Percentiles rank a stretch among this genome's conserved stretches.
Conservation (phyloP, 2,329 filamentous ascomycete species). For the Graphilbum ipis-grandicollis region DNA sequence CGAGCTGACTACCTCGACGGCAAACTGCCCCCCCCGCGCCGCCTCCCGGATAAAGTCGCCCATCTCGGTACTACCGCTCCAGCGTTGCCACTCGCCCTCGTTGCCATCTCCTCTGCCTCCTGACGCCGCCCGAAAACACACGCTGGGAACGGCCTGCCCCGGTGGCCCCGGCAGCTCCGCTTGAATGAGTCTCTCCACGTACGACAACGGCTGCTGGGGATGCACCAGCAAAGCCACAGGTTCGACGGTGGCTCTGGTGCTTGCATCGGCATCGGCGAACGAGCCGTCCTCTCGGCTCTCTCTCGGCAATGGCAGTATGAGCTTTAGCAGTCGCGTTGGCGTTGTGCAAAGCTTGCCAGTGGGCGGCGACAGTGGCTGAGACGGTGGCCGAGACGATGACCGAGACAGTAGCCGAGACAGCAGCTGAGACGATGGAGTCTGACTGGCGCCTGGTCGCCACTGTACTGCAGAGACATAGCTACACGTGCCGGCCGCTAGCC, state of each 20-base stretch:
- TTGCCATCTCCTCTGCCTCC: conserved; percentile 32
- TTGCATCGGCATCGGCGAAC: neutral
- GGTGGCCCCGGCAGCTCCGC: conserved; percentile 58
- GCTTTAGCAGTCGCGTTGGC: conserved; percentile 61
- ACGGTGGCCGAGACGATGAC: no score
- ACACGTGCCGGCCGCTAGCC: no score
- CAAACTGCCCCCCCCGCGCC: conserved; percentile 67
- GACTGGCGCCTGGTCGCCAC: no score
- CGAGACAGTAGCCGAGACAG: no score
- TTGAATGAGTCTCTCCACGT: conserved; percentile 77
- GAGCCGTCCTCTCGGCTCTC: neutral
- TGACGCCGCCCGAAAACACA: conserved; percentile 53
- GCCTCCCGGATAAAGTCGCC: conserved; percentile 90
- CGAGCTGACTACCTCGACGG: conserved; percentile 59
- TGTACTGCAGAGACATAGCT: no score
- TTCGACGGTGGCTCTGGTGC: conserved; percentile 27
- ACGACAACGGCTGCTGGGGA: conserved; percentile 79
- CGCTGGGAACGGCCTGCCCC: conserved; percentile 47
- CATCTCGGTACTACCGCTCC: conserved; percentile 77
- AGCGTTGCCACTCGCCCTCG: conserved; percentile 58
- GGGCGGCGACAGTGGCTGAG: no score
- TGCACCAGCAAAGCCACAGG: conserved; percentile 74
- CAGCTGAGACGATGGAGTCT: no score
- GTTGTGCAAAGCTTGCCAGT: conserved; percentile 63
- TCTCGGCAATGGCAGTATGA: conserved; percentile 56